Evolutionary conservation across 768 basidiomycete species (phyloP), one percentile per base, ranked within the genome.

Genomic region (Lactarius evosmus): DNA sequence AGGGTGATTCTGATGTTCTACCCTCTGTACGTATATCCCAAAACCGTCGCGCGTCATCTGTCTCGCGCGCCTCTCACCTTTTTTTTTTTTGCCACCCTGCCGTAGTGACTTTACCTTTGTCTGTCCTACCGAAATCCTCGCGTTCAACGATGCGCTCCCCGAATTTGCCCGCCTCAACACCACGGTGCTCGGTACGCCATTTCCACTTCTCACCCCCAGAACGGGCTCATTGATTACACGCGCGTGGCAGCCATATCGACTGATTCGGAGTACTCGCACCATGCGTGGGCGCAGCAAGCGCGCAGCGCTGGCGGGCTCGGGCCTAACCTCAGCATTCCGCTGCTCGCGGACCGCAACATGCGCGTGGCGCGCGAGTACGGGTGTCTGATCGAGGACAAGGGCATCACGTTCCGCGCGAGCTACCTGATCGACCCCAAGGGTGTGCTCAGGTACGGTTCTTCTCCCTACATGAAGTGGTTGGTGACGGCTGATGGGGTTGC

Each of bases 1-100:
- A 95, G 94, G 93, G 87, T 95, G n/a, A 82, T 95, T 38, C 84
- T 97, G 19, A 83, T 96, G 75, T 95, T 96, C 79, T 97, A 97
- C 78, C 95, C 95, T 6, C 84, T 96, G 91, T 93, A 78, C 67
- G 88, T 75, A n/a, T 41, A 46, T 67, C 55, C 66, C 17, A 40
- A 33, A 11, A n/a, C 58, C 19, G 57, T 52, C 19, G 2, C 19
- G 4, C 11, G 8, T 7, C 4, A 16, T 22, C n/a, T 29, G n/a
- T 57, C 30, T 40, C 33, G 22, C 4, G 25, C 51, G 14, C 29
- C 49, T n/a, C 5, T 29, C 49, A 19, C 29, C 49, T 34, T 27
- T 60, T 29, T 9, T 19, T 16, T 36, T 4, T 44, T 3, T 44
- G 40, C n/a, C n/a, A n/a, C n/a, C n/a, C n/a, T n/a, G 8, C 1